Evolutionary conservation across 2,329 filamentous ascomycete species (phyloP).

Genomic region (Parastagonospora avenae): DNA sequence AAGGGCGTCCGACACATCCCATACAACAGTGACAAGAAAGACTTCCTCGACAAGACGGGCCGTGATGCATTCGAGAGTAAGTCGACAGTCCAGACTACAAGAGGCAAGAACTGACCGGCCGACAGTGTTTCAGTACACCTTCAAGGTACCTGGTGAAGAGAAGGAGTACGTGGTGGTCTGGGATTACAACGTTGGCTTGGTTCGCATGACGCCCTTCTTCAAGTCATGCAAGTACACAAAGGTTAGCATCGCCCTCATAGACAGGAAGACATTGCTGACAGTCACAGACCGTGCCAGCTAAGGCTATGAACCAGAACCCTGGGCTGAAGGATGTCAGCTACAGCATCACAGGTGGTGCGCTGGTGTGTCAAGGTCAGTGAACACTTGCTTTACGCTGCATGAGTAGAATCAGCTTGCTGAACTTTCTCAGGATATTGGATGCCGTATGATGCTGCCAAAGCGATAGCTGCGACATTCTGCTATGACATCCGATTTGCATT

Average conservation of each 20-base stretch:
- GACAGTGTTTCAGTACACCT: conserved; percentile 82
- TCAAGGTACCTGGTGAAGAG: conserved; percentile 68
- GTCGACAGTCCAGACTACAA: conserved; percentile 14
- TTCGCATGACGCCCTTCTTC: conserved; percentile 93
- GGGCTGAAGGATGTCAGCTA: conserved; percentile 89
- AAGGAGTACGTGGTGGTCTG: conserved; percentile 82
- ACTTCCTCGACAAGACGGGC: conserved; percentile 84
- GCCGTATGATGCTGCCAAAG: conserved; percentile 83
- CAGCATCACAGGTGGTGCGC: conserved; percentile 91
- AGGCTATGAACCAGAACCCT: conserved; percentile 71
- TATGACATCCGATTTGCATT: conserved; percentile 80
- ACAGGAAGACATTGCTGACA: conserved; percentile 12
- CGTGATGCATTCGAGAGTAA: conserved; percentile 87
- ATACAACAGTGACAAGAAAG: conserved; percentile 93
- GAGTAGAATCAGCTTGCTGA: conserved; percentile 7
- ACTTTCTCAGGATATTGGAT: conserved; percentile 84
- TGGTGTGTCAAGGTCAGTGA: conserved; percentile 73
- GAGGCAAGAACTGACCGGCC: conserved; percentile 11
- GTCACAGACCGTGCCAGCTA: conserved; percentile 80
- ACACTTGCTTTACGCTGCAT: not conserved
- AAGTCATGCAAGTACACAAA: conserved; percentile 88
- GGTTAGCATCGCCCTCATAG: conserved; percentile 56
- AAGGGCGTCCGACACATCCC: conserved; percentile 71
- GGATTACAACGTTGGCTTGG: conserved; percentile 95
- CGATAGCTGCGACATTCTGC: conserved; percentile 89